phyloP scores from a whole-genome alignment of 805 yeast genomes.

The Metschnikowia amazonensis region DNA sequence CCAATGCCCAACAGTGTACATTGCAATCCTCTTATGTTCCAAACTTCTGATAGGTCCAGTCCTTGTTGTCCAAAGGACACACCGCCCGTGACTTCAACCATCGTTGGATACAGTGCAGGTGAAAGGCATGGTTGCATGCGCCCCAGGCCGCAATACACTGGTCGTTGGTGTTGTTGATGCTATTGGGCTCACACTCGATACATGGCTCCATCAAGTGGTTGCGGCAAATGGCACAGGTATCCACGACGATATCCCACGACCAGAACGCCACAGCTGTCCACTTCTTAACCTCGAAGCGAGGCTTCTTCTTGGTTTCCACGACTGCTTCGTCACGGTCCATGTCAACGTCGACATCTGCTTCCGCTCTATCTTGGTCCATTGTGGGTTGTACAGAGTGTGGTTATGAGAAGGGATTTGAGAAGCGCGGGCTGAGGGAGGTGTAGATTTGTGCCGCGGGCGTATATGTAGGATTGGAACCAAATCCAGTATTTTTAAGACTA shows the following conservation, averaged over 20 bases:
- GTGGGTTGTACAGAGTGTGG: background rate
- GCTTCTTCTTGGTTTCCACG: constrained; percentile 39
- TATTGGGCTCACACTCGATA: constrained; percentile 90
- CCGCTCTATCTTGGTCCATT: constrained; percentile 5
- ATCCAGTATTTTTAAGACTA: no score
- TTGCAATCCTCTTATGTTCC: constrained; percentile 60
- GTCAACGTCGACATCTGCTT: constrained; percentile 8
- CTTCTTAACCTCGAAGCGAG: constrained; percentile 87
- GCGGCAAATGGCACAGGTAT: constrained; percentile 96
- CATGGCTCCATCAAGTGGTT: constrained; percentile 98
- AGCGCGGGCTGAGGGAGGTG: no score
- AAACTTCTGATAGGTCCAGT: constrained; percentile 72
- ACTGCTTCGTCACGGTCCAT: constrained; percentile 20
- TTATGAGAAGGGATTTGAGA: no score
- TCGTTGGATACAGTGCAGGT: constrained; percentile 90
- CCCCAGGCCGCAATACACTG: constrained; percentile 98
- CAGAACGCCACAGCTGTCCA: constrained; percentile 99
- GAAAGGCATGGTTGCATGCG: constrained; percentile 96
- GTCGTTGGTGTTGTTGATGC: constrained; percentile 50
- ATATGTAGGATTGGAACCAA: no score
- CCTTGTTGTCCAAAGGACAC: constrained; percentile 93
- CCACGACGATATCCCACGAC: constrained; percentile 96
- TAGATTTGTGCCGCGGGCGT: no score
- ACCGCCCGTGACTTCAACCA: constrained; percentile 95
- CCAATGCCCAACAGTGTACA: no score